A percentile compares a stretch with the other conserved stretches of the same genome.
Evolutionary conservation across 352 stramenopile species (phyloP).

Genomic region (Discostella stelligera): DNA sequence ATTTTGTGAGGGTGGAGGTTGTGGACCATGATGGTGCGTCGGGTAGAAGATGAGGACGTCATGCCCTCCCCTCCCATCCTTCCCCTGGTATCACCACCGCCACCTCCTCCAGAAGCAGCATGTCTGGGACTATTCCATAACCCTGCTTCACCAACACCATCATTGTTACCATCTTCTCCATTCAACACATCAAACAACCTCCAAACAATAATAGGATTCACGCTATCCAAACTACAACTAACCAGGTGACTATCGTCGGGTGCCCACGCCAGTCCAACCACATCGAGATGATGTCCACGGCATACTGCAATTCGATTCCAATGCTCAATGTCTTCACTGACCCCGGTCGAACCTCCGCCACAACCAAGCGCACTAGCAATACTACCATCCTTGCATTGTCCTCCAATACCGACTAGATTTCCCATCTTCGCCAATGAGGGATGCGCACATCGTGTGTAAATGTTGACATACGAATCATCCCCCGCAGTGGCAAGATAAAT

Average conservation of each 20-base stretch:
- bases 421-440: conserved; percentile 17
- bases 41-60: conserved; percentile 1
- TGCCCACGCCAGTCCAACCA: conserved; percentile 81
- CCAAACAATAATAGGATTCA: conserved; percentile 81
- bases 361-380: not conserved
- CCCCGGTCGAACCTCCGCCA: not conserved
- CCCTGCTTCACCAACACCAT: not conserved
- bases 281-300: conserved; percentile 80
- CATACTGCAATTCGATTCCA: conserved; percentile 81
- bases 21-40: conserved; percentile 9
- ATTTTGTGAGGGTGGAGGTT: conserved; percentile 75
- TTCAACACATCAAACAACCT: conserved; percentile 60
- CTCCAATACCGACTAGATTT: conserved; percentile 28
- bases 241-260: conserved; percentile 81
- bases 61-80: not conserved
- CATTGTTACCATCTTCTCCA: conserved; percentile 9
- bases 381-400: not conserved
- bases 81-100: not conserved
- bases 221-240: conserved; percentile 80
- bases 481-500: conserved; percentile 73
- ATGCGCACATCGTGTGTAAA: conserved; percentile 51
- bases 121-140: too few relatives aligned
- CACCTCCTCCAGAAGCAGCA: not conserved
- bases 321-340: conserved; percentile 59
- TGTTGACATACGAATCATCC: conserved; percentile 75